phyloP scores from a whole-genome alignment of 345 rosid genomes.

The Raphanus raphanistrum region DNA sequence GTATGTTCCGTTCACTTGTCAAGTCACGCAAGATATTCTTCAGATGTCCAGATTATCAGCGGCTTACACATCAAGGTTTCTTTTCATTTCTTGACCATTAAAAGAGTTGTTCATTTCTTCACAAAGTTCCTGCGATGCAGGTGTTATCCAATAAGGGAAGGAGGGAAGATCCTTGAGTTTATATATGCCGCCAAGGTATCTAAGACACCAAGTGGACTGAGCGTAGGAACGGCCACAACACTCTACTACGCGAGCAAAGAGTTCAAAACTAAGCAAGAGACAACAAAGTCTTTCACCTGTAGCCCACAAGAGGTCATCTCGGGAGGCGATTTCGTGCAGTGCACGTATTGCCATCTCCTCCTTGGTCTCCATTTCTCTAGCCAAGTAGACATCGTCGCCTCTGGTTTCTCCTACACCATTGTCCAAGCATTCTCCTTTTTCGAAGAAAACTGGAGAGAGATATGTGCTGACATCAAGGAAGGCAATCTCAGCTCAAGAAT shows the following conservation, averaged over 20 bases:
- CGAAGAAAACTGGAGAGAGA: conserved; percentile 76
- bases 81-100: not conserved
- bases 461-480: conserved; percentile 59
- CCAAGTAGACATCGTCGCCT: conserved; percentile 71
- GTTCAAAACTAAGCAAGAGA: conserved; percentile 74
- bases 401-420: conserved; percentile 79
- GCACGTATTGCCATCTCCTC: conserved; percentile 89
- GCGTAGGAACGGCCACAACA: conserved; percentile 85
- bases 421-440: conserved; percentile 76
- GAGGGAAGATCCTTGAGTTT: conserved; percentile 84
- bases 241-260: conserved; percentile 85
- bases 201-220: conserved; percentile 72
- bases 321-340: conserved; percentile 74
- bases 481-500: conserved; percentile 61
- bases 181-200: conserved; percentile 79
- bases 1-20: conserved; percentile 73
- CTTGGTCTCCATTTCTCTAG: conserved; percentile 66
- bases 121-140: conserved; percentile 35
- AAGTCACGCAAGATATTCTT: conserved; percentile 73
- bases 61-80: conserved; percentile 84
- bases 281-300: conserved; percentile 71
- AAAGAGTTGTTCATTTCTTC: not conserved
- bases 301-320: conserved; percentile 82
- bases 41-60: conserved; percentile 80
- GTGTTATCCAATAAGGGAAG: conserved; percentile 71